Evolutionary conservation across 1,284 basidiomycete genomes (phyloP), one percentile per base, ranked within the genome.

Genomic region (Ceratobasidium sp.): DNA sequence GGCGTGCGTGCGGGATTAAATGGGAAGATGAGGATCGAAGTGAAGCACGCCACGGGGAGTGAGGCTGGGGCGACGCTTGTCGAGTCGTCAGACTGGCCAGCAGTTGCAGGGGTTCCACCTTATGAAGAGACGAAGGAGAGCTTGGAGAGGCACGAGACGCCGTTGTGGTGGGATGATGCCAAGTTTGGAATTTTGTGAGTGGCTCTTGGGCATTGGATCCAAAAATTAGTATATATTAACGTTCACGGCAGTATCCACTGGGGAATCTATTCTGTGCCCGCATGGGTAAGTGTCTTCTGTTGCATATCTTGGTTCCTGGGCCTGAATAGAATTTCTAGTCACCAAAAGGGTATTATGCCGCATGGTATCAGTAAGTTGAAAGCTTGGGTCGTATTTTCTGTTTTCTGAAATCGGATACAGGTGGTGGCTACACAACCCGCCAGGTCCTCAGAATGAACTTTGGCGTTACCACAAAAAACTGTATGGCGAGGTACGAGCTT

Each of bases 181-280:
- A 90, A 90, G 81, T 90, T 86, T 80, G 89, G 89, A 5, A 90
- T 91, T 55, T 90, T 91, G 89, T 90, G 77, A 82, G 88, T 83
- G 12, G 23, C 40, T 6, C n/a, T n/a, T n/a, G n/a, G n/a, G n/a
- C n/a, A n/a, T n/a, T n/a, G n/a, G n/a, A n/a, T n/a, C n/a, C n/a
- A n/a, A n/a, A n/a, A n/a, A n/a, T n/a, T n/a, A n/a, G n/a, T n/a
- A n/a, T n/a, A n/a, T n/a, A n/a, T n/a, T n/a, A n/a, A n/a, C 26
- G 9, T n/a, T 13, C 51, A 15, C 64, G 15, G 61, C 33, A 85
- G 89, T 82, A 86, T 91, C 68, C 90, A 91, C 80, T 91, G 90
- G 89, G 90, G 90, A 9, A 82, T 89, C 1, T 91, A 87, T 80
- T 88, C 87, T 42, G 87, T 88, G 5, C 82, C 82, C 0, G 83